phyloP scores from a whole-genome alignment of 1,139 yeast species.

The Meyerozyma carpophila region DNA sequence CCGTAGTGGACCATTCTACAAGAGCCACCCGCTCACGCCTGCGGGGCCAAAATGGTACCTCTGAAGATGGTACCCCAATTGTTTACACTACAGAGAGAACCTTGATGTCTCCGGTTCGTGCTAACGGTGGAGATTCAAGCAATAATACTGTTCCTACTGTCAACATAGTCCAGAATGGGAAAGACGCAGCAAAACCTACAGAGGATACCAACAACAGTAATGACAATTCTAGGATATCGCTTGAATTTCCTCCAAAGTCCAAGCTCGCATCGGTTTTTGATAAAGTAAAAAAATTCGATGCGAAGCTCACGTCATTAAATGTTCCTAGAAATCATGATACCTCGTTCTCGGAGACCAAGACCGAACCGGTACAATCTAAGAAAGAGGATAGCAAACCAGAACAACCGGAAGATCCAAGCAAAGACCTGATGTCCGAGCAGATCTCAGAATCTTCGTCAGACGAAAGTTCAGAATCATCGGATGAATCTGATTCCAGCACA shows the following conservation, averaged over 20 bases:
- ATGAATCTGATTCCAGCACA: background rate
- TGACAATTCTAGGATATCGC: conserved; percentile 3
- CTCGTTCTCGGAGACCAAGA: background rate
- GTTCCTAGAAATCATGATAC: background rate
- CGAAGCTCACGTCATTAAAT: conserved; percentile 7
- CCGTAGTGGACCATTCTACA: conserved; percentile 3
- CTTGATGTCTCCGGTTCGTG: conserved; percentile 2
- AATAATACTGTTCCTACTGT: conserved; percentile 3
- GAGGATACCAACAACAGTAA: background rate
- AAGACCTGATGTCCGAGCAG: background rate
- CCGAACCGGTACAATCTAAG: background rate
- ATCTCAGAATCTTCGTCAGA: background rate
- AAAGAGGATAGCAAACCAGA: background rate
- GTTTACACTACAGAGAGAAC: conserved; percentile 9
- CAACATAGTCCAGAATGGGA: conserved; percentile 2
- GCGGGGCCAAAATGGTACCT: conserved; percentile 8
- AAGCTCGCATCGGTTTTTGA: conserved; percentile 13
- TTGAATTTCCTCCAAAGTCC: conserved; percentile 7
- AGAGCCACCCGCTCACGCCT: conserved; percentile 8
- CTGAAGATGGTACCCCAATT: conserved; percentile 3
- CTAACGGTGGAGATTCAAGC: conserved; percentile 2
- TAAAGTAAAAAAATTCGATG: conserved; percentile 16
- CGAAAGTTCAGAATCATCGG: background rate
- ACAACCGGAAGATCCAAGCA: background rate
- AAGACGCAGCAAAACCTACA: conserved; percentile 1